Evolutionary conservation across 2,329 filamentous ascomycete genomes (phyloP).

Genomic region (Plenodomus tracheiphilus): DNA sequence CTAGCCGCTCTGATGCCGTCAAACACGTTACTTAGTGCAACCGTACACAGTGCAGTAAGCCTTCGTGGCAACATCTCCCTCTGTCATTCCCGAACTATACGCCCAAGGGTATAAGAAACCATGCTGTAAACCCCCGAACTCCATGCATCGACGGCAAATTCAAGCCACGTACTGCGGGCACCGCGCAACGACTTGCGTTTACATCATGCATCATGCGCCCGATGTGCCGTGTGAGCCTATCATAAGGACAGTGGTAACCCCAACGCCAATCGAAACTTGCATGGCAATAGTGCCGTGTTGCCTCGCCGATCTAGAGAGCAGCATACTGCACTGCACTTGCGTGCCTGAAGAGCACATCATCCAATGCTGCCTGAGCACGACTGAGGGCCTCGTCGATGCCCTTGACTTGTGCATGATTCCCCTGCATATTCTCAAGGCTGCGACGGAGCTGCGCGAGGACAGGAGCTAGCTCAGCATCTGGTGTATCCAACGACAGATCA

Average conservation of each 20-base stretch:
- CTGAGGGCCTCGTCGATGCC: conserved; percentile 38
- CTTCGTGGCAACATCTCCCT: background rate
- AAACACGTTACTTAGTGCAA: conserved; percentile 3
- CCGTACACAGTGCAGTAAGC: conserved; percentile 4
- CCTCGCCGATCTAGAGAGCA: conserved; percentile 17
- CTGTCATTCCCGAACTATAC: background rate
- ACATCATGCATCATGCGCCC: conserved; percentile 20
- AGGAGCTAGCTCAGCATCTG: conserved; percentile 37
- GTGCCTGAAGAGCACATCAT: conserved; percentile 41
- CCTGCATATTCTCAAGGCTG: conserved; percentile 45
- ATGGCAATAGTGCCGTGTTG: conserved; percentile 25
- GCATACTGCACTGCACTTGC: conserved; percentile 37
- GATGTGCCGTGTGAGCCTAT: conserved; percentile 17
- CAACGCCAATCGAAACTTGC: conserved; percentile 26
- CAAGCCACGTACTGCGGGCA: conserved; percentile 22
- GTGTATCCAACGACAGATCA: conserved; percentile 28
- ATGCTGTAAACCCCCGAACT: conserved; percentile 20
- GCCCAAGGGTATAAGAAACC: conserved; percentile 24
- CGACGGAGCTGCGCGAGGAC: conserved; percentile 43
- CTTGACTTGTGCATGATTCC: conserved; percentile 42
- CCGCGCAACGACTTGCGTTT: background rate
- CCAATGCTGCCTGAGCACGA: conserved; percentile 36
- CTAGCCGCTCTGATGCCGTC: background rate
- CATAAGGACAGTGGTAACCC: conserved; percentile 18
- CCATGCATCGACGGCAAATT: conserved; percentile 14